Base-by-base conservation (phyloP, 257 asterid species). In the Fraxinus anomala region DNA sequence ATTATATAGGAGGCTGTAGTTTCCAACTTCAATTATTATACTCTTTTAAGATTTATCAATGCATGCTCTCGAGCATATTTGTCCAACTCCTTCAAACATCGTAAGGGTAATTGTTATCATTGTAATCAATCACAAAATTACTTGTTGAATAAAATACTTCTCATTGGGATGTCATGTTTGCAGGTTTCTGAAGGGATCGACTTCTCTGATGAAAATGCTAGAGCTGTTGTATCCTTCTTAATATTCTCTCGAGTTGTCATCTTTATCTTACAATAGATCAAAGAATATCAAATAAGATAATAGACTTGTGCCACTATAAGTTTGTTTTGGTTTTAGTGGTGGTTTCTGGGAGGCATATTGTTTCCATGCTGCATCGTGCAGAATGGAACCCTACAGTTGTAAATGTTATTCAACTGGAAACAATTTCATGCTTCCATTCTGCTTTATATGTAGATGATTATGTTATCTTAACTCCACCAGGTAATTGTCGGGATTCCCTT, bases 161-260 rank as follows among this genome's bases (percentile, higher is more conserved):
- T 33, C 61, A 77, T 31, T 78, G 61, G 67, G 68, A 54, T 49
- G 26, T 74, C 44, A 47, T 73, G 73, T 78, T 56, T 88, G 88
- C 88, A 95, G 99, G 96, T 92, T 79, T 93, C 99, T 66, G 99
- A 96, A 93, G 99, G 99, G 82, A 89, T 96, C 82, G 99, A 96
- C 87, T 96, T 96, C 89, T 86, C 99, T 33, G 97, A 96, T 80
- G 97, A 96, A 81, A 90, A 91, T 86, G 99, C 99, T 78, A 89
- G 99, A 76, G 97, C 79, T 76, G 99, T 93, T 78, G 99, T 96
- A 96, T 93, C 97, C 98, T 96, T 90, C 30, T 70, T 44, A 37
- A 47, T 70, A 67, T 73, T 42, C 24, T 72, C 36, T 68, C 67
- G 56, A 75, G 56, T 40, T 72, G 24, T 70, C 77, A 44, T 61